Conservation (phyloP, 352 stramenopile species). For the Phytophthora kernoviae region DNA sequence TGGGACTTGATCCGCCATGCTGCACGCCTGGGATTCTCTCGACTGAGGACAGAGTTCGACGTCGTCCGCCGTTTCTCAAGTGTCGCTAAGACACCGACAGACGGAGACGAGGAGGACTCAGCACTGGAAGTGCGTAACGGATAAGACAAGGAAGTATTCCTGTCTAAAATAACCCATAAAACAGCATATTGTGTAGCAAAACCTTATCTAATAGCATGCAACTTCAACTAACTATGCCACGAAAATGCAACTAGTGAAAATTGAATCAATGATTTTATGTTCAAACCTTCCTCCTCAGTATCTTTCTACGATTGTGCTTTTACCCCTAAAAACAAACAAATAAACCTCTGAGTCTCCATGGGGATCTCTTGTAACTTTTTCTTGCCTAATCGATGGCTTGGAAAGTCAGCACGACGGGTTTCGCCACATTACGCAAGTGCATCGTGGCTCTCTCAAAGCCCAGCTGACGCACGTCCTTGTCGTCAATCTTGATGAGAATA, state of each 20-base stretch:
- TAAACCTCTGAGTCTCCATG: slow-evolving; percentile 10
- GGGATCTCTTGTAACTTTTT: background rate
- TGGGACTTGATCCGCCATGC: slow-evolving; percentile 64
- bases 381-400: slow-evolving; percentile 70
- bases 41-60: slow-evolving; percentile 7
- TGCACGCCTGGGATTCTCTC: slow-evolving; percentile 8
- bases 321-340: slow-evolving; percentile 29
- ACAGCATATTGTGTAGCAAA: too few species aligned
- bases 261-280: slow-evolving; percentile 13
- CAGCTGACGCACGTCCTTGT: slow-evolving; percentile 67
- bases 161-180: too few species aligned
- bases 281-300: slow-evolving; percentile 10
- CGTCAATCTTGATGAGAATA: slow-evolving; percentile 77
- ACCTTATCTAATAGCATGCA: too few species aligned
- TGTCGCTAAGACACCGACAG: slow-evolving; percentile 25
- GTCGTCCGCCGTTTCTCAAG: slow-evolving; percentile 5
- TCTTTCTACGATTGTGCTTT: slow-evolving; percentile 7
- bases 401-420: slow-evolving; percentile 80
- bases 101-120: too few species aligned
- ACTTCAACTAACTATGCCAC: too few species aligned
- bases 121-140: slow-evolving; percentile 7
- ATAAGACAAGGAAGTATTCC: too few species aligned
- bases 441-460: slow-evolving; percentile 79
- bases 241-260: too few species aligned
- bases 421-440: slow-evolving; percentile 74